phyloP scores from a whole-genome alignment of 805 yeast species.

The Blastobotrys robertii region DNA sequence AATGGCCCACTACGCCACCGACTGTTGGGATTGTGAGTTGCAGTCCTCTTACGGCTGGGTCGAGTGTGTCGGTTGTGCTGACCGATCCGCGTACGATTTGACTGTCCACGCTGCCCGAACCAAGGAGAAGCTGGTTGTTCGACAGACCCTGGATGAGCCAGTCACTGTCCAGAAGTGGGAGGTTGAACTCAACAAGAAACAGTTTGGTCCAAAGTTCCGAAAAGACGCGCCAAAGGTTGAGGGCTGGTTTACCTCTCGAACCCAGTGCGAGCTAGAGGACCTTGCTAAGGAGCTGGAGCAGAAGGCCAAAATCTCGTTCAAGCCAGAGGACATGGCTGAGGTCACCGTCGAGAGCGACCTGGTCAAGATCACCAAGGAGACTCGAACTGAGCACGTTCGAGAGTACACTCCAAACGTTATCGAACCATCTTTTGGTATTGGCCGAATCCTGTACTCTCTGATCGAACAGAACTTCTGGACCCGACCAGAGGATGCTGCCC shows the following conservation, averaged over 20 bases:
- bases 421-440: constrained; percentile 99
- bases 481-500: constrained; percentile 81
- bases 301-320: constrained; percentile 55
- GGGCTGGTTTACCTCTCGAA: constrained; percentile 60
- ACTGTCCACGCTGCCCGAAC: constrained; percentile 93
- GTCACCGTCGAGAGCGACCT: constrained; percentile 67
- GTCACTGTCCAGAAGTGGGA: constrained; percentile 72
- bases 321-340: constrained; percentile 51
- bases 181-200: constrained; percentile 83
- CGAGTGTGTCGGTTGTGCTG: constrained; percentile 99
- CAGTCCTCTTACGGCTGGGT: constrained; percentile 97
- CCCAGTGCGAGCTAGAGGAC: constrained; percentile 77
- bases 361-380: constrained; percentile 65
- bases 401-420: constrained; percentile 96
- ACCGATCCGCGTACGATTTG: constrained; percentile 95
- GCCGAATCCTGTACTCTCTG: constrained; percentile 87
- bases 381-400: constrained; percentile 80
- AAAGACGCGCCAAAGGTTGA: constrained; percentile 93
- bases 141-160: constrained; percentile 83
- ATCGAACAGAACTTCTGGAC: constrained; percentile 95
- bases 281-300: constrained; percentile 57
- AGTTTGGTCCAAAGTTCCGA: constrained; percentile 96
- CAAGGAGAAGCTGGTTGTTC: constrained; percentile 87
- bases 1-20: constrained; percentile 99
- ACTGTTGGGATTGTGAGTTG: constrained; percentile 99